Evolutionary conservation across 139 green algal species (phyloP).

Genomic region (Micractinium sp.): DNA sequence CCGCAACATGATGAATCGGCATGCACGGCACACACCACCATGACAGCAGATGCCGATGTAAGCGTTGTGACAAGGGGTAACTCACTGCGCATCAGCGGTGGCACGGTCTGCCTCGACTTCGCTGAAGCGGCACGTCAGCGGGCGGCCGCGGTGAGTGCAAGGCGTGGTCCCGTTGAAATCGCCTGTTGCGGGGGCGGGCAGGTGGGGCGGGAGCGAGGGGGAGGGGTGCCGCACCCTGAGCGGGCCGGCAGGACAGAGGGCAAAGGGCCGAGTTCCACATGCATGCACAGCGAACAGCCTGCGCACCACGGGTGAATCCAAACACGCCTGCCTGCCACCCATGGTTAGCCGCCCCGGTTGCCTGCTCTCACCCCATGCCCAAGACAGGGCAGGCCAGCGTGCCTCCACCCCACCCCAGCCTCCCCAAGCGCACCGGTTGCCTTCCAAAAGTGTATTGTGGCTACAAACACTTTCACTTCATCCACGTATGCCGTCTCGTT

Average conservation of each 20-base stretch:
- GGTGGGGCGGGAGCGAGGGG: not conserved
- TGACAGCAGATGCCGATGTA: no score
- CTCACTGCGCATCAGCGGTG: not conserved
- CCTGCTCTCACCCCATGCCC: no score
- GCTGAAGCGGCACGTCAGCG: not conserved
- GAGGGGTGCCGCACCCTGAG: no score
- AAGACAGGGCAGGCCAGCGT: no score
- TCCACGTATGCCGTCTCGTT: not conserved
- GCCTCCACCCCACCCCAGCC: no score
- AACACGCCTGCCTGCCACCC: not conserved
- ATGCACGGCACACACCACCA: no score
- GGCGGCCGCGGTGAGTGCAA: not conserved
- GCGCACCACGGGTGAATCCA: no score
- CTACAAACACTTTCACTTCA: not conserved
- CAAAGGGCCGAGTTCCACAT: not conserved
- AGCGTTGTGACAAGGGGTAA: no score
- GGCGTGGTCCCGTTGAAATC: not conserved
- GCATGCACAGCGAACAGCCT: no score
- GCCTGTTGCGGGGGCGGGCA: not conserved
- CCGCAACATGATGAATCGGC: no score
- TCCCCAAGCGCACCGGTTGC: not conserved
- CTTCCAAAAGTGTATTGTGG: not conserved
- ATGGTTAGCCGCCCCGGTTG: no score
- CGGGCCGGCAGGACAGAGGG: no score
- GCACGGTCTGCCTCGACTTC: not conserved